Evolutionary conservation across 495 filamentous ascomycete species (phyloP).

Genomic region (Aspergillus olivimuriae): DNA sequence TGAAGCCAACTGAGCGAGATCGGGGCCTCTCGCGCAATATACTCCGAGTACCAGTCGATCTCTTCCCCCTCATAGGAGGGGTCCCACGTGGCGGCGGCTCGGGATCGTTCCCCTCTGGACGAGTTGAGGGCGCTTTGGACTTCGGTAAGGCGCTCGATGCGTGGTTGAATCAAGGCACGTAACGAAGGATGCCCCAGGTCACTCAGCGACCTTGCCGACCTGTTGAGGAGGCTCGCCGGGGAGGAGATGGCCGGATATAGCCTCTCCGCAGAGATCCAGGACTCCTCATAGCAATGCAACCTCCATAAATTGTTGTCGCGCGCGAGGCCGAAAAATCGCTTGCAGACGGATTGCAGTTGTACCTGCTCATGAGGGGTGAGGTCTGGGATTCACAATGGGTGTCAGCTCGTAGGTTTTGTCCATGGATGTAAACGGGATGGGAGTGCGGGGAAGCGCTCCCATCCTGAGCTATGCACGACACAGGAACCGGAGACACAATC

Average conservation of each 20-base stretch:
- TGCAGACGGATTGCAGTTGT: conserved; percentile 63
- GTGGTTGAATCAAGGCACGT: conserved; percentile 33
- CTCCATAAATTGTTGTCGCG: conserved; percentile 77
- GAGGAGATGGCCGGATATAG: conserved; percentile 21
- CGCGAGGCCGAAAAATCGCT: conserved; percentile 56
- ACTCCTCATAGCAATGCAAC: conserved; percentile 64
- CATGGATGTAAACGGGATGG: neutral
- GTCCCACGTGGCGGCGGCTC: conserved; percentile 73
- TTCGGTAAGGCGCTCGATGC: conserved; percentile 8
- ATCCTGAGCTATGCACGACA: neutral
- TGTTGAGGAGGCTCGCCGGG: conserved; percentile 22
- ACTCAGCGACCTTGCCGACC: conserved; percentile 25
- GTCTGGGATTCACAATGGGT: too few species aligned
- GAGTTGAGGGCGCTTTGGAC: conserved; percentile 9
- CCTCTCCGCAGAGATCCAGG: conserved; percentile 42
- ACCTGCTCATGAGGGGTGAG: conserved; percentile 65
- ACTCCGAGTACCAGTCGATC: conserved; percentile 82
- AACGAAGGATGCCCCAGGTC: conserved; percentile 29
- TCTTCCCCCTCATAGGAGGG: conserved; percentile 57
- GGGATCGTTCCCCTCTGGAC: conserved; percentile 35
- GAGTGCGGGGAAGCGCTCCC: conserved; percentile 4
- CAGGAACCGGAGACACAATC: too few species aligned
- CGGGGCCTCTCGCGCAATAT: conserved; percentile 73
- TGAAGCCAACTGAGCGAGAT: conserved; percentile 71
- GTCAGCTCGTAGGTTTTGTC: neutral